Percentiles rank a stretch among this genome's conserved stretches.
phyloP scores from a whole-genome alignment of 495 filamentous ascomycete species.

The Tuber microsphaerosporum region DNA sequence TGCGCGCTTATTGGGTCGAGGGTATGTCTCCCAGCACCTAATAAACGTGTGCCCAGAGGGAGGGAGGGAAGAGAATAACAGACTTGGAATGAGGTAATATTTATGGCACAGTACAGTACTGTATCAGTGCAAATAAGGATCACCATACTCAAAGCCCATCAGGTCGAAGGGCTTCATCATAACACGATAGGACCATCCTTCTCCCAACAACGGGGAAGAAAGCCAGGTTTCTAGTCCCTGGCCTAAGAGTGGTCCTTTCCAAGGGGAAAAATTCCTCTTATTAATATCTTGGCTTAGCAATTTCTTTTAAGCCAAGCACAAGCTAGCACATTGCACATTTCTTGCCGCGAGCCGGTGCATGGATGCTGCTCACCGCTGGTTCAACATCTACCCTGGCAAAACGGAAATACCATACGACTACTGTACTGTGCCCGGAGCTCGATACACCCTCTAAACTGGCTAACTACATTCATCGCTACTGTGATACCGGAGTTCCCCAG shows the following conservation, averaged over 20 bases:
- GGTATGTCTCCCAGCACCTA: not conserved
- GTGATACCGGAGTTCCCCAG: too few relatives aligned
- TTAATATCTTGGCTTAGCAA: not conserved
- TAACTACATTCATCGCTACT: too few relatives aligned
- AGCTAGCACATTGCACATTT: not conserved
- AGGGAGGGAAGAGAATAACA: not conserved
- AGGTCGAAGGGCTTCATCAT: not conserved
- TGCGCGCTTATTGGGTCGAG: not conserved
- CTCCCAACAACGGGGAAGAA: not conserved
- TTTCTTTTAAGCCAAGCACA: not conserved
- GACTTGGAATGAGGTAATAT: not conserved
- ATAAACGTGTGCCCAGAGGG: not conserved
- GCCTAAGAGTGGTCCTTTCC: not conserved
- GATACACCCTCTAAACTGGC: not conserved
- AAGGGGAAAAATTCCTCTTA: not conserved
- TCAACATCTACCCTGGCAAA: not conserved
- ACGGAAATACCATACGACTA: not conserved
- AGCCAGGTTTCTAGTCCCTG: not conserved
- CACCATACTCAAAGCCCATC: not conserved
- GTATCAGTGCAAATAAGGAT: not conserved
- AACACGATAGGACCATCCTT: not conserved
- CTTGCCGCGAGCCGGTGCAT: not conserved
- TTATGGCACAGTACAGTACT: not conserved
- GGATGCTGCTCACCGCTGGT: not conserved
- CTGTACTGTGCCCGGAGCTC: not conserved